Percentiles rank a stretch among this genome's conserved stretches.
These are phyloP conservation scores for Tripterygium wilfordii DNA, from an alignment of 177 flowering plant species.

Conservation along the genomic window DNA sequence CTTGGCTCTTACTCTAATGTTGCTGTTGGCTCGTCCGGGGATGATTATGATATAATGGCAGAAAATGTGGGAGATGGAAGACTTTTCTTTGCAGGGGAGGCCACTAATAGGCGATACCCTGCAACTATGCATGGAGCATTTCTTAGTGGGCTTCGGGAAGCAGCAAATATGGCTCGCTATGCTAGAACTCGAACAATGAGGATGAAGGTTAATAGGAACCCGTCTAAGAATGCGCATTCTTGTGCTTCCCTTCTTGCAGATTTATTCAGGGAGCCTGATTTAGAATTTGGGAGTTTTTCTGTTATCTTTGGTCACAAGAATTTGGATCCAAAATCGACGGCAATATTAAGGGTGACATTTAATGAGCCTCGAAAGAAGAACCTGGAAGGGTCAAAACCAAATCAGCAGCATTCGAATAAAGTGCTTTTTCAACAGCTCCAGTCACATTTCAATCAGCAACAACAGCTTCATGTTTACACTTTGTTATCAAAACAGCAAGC, in stretches of 20 bases:
- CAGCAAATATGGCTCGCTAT: constrained; percentile 77
- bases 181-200: constrained; percentile 51
- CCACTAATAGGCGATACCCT: constrained; percentile 91
- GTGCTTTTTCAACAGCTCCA: constrained; percentile 91
- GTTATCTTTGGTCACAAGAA: constrained; percentile 54
- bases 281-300: constrained; percentile 92
- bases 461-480: constrained; percentile 82
- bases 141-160: constrained; percentile 89
- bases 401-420: constrained; percentile 75
- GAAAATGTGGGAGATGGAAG: constrained; percentile 98
- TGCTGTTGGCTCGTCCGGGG: constrained; percentile 98
- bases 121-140: constrained; percentile 99
- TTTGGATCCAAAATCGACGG: constrained; percentile 66
- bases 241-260: constrained; percentile 92
- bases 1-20: constrained; percentile 97
- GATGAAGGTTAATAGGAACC: constrained; percentile 49
- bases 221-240: constrained; percentile 70
- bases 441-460: constrained; percentile 93
- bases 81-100: constrained; percentile 98
- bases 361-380: constrained; percentile 59
- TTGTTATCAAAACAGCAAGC: constrained; percentile 80
- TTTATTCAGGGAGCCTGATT: constrained; percentile 91
- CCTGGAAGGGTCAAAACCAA: constrained; percentile 50
- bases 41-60: constrained; percentile 97
- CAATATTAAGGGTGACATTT: constrained; percentile 78